These are phyloP conservation scores for Tolypocladium ovalisporum DNA, from an alignment of 2,329 filamentous ascomycete genomes.

Conservation along the genomic window DNA sequence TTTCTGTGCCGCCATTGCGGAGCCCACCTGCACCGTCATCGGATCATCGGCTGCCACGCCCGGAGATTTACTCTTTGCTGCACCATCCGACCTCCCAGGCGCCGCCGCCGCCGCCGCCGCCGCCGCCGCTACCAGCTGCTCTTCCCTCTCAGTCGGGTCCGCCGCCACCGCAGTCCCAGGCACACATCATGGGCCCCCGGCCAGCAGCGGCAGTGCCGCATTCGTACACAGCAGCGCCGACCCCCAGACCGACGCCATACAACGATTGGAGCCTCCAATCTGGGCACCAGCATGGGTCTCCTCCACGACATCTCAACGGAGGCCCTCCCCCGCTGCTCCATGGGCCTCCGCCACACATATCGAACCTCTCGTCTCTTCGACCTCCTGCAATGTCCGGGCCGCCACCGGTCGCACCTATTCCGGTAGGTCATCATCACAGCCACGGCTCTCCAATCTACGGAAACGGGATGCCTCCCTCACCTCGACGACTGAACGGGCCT, in stretches of 20 bases:
- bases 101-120: conserved; percentile 1
- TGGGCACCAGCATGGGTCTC: conserved; percentile 36
- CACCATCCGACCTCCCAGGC: conserved; percentile 6
- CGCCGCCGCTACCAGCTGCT: background rate
- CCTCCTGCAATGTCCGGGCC: conserved; percentile 35
- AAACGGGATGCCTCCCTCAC: conserved; percentile 38
- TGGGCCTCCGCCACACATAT: conserved; percentile 13
- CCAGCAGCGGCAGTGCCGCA: conserved; percentile 13
- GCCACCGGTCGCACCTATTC: conserved; percentile 27
- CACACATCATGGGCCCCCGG: conserved; percentile 16
- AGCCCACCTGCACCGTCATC: conserved; percentile 15
- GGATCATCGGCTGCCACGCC: conserved; percentile 13
- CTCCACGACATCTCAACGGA: conserved; percentile 39
- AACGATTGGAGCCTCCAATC: conserved; percentile 38
- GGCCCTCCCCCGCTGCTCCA: conserved; percentile 23
- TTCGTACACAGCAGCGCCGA: conserved; percentile 15
- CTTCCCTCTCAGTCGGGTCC: conserved; percentile 3
- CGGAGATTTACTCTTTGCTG: conserved; percentile 8
- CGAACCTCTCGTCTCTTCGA: conserved; percentile 33
- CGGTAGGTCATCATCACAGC: conserved; percentile 28
- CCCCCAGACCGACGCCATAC: conserved; percentile 15
- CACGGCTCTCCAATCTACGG: conserved; percentile 20
- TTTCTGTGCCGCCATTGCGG: conserved; percentile 12
- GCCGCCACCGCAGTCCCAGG: conserved; percentile 7
- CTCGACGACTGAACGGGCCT: conserved; percentile 32